These are phyloP conservation scores for Rhodomyrtus tomentosa DNA, from an alignment of 345 rosid species.

Conservation along the genomic window DNA sequence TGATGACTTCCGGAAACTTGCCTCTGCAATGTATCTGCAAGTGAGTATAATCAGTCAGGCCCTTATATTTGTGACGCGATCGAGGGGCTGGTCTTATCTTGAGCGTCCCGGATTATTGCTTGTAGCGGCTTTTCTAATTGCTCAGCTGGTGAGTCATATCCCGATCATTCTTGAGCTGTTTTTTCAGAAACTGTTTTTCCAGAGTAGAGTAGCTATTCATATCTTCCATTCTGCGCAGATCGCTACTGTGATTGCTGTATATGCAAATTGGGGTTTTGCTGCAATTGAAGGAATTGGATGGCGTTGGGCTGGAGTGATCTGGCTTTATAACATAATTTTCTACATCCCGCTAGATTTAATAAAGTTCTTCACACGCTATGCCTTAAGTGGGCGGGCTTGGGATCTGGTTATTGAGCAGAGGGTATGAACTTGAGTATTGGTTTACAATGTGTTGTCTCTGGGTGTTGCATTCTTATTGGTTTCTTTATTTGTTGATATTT, in stretches of 20 bases:
- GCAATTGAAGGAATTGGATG: constrained; percentile 98
- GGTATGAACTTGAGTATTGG: constrained; percentile 31
- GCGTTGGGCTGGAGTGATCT: constrained; percentile 99
- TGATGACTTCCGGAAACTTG: constrained; percentile 88
- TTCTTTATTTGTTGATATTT: not conserved
- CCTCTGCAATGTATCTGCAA: constrained; percentile 93
- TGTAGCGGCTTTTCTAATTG: constrained; percentile 62
- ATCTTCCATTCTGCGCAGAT: constrained; percentile 34
- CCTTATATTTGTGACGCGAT: constrained; percentile 88
- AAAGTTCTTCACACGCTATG: constrained; percentile 87
- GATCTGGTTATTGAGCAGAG: constrained; percentile 98
- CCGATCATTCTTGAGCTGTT: not conserved
- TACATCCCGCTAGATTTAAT: constrained; percentile 86
- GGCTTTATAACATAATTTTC: constrained; percentile 85
- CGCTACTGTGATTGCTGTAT: constrained; percentile 93
- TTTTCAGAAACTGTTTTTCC: not conserved
- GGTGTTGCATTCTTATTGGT: not conserved
- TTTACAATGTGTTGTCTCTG: not conserved
- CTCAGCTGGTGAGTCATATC: constrained; percentile 71
- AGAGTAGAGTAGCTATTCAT: not conserved
- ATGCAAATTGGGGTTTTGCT: constrained; percentile 91
- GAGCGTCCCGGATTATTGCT: constrained; percentile 92
- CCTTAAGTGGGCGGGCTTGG: constrained; percentile 97
- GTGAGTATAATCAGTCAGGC: constrained; percentile 97
- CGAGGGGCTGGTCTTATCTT: constrained; percentile 88